Evolutionary conservation across 257 asterid genomes (phyloP).

Genomic region (Ocimum tenuiflorum): DNA sequence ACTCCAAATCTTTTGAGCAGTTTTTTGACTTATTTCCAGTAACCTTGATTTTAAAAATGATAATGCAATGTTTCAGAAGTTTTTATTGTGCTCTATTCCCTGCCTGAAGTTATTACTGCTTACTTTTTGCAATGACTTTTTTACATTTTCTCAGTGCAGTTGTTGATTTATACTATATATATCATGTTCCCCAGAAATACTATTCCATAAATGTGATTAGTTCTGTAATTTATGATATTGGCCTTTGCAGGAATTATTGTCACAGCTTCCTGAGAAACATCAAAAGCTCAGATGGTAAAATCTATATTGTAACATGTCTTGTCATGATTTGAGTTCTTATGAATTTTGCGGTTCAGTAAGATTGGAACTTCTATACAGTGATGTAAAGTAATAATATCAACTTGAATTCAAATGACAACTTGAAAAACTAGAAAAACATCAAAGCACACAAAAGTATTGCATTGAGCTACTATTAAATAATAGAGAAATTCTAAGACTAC

Average conservation of each 20-base stretch:
- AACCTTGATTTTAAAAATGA: not conserved
- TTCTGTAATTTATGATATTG: slow-evolving; percentile 26
- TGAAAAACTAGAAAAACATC: no score
- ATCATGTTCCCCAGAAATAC: slow-evolving; percentile 8
- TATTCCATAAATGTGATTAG: not conserved
- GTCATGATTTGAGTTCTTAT: not conserved
- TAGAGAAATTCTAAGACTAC: no score
- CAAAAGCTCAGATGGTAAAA: slow-evolving; percentile 81
- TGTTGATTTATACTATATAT: not conserved
- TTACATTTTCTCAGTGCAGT: not conserved
- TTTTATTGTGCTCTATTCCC: not conserved
- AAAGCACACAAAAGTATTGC: no score
- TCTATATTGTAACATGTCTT: slow-evolving; percentile 16
- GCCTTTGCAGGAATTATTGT: slow-evolving; percentile 61
- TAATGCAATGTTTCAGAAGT: no score
- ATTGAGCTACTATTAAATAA: no score
- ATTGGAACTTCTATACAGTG: no score
- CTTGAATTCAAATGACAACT: no score
- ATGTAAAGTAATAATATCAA: no score
- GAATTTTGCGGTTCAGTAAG: not conserved
- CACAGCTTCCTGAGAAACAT: slow-evolving; percentile 67
- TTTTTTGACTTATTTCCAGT: slow-evolving; percentile 6
- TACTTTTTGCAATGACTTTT: not conserved
- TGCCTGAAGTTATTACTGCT: not conserved
- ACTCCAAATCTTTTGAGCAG: not conserved